These are phyloP conservation scores for Aspergillus terreus DNA, from an alignment of 2,329 filamentous ascomycete species.

Conservation along the genomic window DNA sequence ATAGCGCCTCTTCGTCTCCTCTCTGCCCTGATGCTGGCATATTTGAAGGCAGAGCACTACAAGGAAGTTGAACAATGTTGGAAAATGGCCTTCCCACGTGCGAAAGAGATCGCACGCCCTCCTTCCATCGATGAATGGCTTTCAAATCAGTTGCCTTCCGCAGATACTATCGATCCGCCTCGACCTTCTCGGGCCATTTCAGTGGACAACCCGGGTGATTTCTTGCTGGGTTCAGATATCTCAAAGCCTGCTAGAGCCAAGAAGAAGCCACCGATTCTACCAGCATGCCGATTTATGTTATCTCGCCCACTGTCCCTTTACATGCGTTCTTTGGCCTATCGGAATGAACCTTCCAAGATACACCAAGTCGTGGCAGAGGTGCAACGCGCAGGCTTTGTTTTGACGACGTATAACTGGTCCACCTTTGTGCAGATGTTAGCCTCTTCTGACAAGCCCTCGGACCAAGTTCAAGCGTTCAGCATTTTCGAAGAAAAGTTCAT, in stretches of 20 bases:
- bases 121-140: conserved; percentile 26
- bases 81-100: conserved; percentile 56
- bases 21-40: conserved; percentile 64
- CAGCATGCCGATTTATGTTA: conserved; percentile 48
- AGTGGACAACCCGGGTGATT: conserved; percentile 2
- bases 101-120: conserved; percentile 41
- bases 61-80: conserved; percentile 64
- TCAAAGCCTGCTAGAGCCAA: background rate
- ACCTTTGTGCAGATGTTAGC: conserved; percentile 67
- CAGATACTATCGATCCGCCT: conserved; percentile 7
- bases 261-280: conserved; percentile 23
- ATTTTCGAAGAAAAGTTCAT: conserved; percentile 77
- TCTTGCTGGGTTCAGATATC: conserved; percentile 2
- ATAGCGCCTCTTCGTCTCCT: conserved; percentile 55
- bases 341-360: conserved; percentile 54
- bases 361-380: conserved; percentile 54
- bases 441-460: conserved; percentile 53
- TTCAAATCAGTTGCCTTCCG: conserved; percentile 9
- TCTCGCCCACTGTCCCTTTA: conserved; percentile 48
- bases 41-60: conserved; percentile 56
- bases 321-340: conserved; percentile 49
- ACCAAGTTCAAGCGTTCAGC: conserved; percentile 59
- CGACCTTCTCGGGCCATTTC: conserved; percentile 9
- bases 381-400: conserved; percentile 62
- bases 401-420: conserved; percentile 81